phyloP scores from a whole-genome alignment of 2,329 filamentous ascomycete species.

The Ophiocordyceps camponoti-saundersi region DNA sequence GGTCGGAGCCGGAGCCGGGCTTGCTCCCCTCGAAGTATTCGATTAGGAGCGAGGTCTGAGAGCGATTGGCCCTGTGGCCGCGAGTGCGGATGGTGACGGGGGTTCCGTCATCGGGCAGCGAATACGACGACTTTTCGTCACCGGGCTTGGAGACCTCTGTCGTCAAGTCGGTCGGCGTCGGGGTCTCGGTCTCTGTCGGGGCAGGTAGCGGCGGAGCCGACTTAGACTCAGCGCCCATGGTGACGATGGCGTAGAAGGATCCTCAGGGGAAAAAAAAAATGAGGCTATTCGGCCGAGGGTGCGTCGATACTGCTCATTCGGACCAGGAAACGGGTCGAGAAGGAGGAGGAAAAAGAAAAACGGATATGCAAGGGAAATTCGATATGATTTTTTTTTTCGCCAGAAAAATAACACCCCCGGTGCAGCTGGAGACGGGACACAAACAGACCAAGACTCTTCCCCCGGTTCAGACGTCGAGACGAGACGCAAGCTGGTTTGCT shows the following conservation, averaged over 20 bases:
- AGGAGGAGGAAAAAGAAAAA: not conserved
- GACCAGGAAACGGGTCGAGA: not conserved
- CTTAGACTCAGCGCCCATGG: slow-evolving; percentile 38
- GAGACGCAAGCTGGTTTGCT: not conserved
- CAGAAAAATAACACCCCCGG: not conserved
- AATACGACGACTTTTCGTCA: slow-evolving; percentile 58
- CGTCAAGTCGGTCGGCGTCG: slow-evolving; percentile 41
- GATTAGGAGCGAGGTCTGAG: slow-evolving; percentile 81
- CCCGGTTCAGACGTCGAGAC: not conserved
- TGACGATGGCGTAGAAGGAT: slow-evolving; percentile 10
- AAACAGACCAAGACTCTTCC: not conserved
- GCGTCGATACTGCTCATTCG: not conserved
- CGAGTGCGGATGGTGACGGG: slow-evolving; percentile 82
- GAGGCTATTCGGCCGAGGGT: not conserved
- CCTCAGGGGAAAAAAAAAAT: not conserved
- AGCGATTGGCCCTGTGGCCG: slow-evolving; percentile 40
- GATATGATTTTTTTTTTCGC: not conserved
- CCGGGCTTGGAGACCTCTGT: slow-evolving; percentile 52
- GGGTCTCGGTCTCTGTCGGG: slow-evolving; percentile 58
- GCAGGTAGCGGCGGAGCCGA: slow-evolving; percentile 54
- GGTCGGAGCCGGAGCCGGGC: slow-evolving; percentile 36
- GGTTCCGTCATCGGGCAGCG: slow-evolving; percentile 71
- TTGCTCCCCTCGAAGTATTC: slow-evolving; percentile 87
- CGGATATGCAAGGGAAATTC: not conserved
- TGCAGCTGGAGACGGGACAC: too few species aligned